Conservation (phyloP, 2,329 filamentous ascomycete species). For the Aspergillus sp. region DNA sequence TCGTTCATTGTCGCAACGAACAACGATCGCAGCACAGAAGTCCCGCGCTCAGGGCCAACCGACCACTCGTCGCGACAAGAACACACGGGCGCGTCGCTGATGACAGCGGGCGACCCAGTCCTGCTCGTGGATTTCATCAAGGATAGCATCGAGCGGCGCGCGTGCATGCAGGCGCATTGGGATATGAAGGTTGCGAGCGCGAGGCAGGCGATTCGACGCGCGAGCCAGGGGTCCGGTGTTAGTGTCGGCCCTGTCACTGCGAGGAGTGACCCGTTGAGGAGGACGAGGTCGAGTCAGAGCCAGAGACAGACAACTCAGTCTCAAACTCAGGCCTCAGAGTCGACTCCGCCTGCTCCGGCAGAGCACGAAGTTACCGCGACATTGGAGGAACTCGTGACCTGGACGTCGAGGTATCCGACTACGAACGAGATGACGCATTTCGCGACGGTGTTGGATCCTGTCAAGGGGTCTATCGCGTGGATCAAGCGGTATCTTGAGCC, state of each 20-base stretch:
- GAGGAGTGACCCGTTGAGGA: slow-evolving; percentile 20
- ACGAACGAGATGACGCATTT: slow-evolving; percentile 64
- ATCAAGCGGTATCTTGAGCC: slow-evolving; percentile 33
- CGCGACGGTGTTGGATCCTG: slow-evolving; percentile 61
- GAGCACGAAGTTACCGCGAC: slow-evolving; percentile 28
- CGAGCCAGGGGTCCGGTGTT: not conserved
- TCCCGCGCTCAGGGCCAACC: not conserved
- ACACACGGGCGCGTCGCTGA: slow-evolving; percentile 26
- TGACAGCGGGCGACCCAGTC: slow-evolving; percentile 19
- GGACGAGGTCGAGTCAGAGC: slow-evolving; percentile 24
- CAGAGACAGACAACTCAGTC: not conserved
- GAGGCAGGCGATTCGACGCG: slow-evolving; percentile 11
- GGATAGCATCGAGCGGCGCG: slow-evolving; percentile 40
- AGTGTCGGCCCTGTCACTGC: not conserved
- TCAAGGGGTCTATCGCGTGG: slow-evolving; percentile 53
- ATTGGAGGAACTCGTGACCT: slow-evolving; percentile 47
- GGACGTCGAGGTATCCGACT: slow-evolving; percentile 58
- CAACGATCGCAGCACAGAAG: slow-evolving; percentile 49
- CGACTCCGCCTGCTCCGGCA: not conserved
- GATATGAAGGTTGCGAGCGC: slow-evolving; percentile 31
- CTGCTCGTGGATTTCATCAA: slow-evolving; percentile 34
- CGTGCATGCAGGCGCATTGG: slow-evolving; percentile 47
- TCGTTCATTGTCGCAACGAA: slow-evolving; percentile 63
- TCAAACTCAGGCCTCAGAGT: not conserved
- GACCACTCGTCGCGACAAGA: slow-evolving; percentile 17